Base-by-base conservation (phyloP, 345 rosid species). In the Brassica carinata region DNA sequence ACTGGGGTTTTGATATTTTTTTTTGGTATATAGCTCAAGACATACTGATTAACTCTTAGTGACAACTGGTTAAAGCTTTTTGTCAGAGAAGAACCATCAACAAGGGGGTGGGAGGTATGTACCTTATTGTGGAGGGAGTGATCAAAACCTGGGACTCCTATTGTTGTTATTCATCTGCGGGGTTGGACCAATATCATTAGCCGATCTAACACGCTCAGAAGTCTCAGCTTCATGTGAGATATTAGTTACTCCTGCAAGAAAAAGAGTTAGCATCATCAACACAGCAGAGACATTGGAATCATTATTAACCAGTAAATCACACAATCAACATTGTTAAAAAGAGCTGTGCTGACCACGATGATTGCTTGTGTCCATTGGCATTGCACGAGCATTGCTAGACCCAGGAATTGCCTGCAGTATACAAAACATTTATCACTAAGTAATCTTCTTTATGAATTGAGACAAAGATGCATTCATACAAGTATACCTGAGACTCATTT, bases 121-220 rank as follows among this genome's bases (percentile, higher is more conserved):
- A 94, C 98, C 80, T 88, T 88, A 79, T 89, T 92, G 78, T 87
- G 94, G 78, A 73, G 51, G 45, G 80, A 82, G 77, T 79, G 83
- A 67, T 88, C 90, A 27, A 87, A 83, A 57, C 79, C 87, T 69
- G 26, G 79, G 58, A 75, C 83, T 89, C 88, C 86, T 91, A 23
- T 23, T 76, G 80, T 86, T 92, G 76, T 84, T 86, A 75, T 87
- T 91, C 92, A 90, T 82, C 43, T 77, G 90, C 15, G 84, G 73
- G 55, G 84, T 87, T 74, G 89, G 83, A 82, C 86, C 91, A 8
- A 83, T 67, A 74, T 84, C 80, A 73, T 83, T 84, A 76, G 72
- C 77, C 43, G 86, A 62, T 82, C 87, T 82, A 48, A 83, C 31
- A 5, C 81, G 88, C 62, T 87, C 93, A 69, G 83, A 73, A 68